Evolutionary conservation across 192 early-diverging fungal genomes (phyloP).

Genomic region (Gaertneriomyces semiglobifer): DNA sequence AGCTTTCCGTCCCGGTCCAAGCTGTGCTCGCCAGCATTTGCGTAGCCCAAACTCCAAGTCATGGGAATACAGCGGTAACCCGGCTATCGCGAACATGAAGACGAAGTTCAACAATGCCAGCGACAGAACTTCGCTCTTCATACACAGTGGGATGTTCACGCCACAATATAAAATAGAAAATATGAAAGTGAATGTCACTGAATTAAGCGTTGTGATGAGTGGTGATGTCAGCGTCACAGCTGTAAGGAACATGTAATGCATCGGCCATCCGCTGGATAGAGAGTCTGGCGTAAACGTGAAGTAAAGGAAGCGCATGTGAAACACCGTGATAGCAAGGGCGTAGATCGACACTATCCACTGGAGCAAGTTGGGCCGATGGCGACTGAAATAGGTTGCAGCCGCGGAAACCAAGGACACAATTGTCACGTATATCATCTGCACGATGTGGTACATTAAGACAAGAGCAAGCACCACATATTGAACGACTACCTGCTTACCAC

Average conservation of each 20-base stretch:
- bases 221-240: slow-evolving; percentile 1
- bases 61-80: not conserved
- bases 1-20: no score
- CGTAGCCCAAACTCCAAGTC: slow-evolving; percentile 1
- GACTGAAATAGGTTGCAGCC: not conserved
- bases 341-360: not conserved
- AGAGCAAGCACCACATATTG: not conserved
- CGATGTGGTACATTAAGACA: not conserved
- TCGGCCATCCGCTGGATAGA: not conserved
- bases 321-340: slow-evolving; percentile 2
- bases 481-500: no score
- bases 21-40: not conserved
- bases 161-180: slow-evolving; percentile 4
- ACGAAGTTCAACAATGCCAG: slow-evolving; percentile 1
- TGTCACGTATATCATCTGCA: not conserved
- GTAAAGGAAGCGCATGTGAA: not conserved
- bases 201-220: not conserved
- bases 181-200: not conserved
- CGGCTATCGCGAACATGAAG: not conserved
- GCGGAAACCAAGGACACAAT: not conserved
- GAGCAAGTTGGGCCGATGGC: not conserved
- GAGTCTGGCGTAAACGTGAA: not conserved
- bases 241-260: not conserved
- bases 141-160: not conserved
- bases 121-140: not conserved